Percentiles rank a stretch among this genome's conserved stretches.
phyloP scores from a whole-genome alignment of 2,329 filamentous ascomycete genomes.

The Fusarium lateritium region DNA sequence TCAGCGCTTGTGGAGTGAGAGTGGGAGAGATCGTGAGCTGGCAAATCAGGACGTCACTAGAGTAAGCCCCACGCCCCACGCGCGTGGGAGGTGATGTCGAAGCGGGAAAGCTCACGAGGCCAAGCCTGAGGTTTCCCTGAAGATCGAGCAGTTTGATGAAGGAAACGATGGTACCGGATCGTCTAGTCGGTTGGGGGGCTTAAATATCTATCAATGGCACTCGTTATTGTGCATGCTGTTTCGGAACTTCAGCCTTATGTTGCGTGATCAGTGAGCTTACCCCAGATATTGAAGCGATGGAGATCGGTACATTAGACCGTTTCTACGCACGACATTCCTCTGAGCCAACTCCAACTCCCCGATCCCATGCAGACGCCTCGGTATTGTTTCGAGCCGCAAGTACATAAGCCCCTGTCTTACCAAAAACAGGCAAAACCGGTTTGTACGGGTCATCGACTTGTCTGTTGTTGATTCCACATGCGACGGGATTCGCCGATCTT shows the following conservation, averaged over 20 bases:
- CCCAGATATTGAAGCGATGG: slow-evolving; percentile 31
- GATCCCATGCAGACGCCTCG: slow-evolving; percentile 17
- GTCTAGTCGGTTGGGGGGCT: slow-evolving; percentile 16
- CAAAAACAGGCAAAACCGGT: slow-evolving; percentile 22
- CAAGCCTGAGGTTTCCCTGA: slow-evolving; percentile 23
- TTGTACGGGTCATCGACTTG: slow-evolving; percentile 44
- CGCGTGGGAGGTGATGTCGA: slow-evolving; percentile 45
- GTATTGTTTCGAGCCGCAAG: slow-evolving; percentile 18
- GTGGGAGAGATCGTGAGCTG: slow-evolving; percentile 47
- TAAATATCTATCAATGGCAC: slow-evolving; percentile 31
- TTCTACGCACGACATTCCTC: slow-evolving; percentile 15
- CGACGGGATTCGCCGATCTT: slow-evolving; percentile 38
- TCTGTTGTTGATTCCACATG: slow-evolving; percentile 24
- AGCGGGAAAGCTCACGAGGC: slow-evolving; percentile 44
- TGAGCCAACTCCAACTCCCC: background rate
- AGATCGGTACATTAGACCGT: slow-evolving; percentile 29
- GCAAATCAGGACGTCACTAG: slow-evolving; percentile 47
- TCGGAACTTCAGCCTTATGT: slow-evolving; percentile 40
- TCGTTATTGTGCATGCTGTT: slow-evolving; percentile 23
- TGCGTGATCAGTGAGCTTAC: slow-evolving; percentile 39
- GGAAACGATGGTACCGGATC: slow-evolving; percentile 6
- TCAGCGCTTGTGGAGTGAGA: slow-evolving; percentile 51
- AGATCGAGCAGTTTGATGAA: slow-evolving; percentile 5
- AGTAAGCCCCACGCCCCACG: slow-evolving; percentile 49
- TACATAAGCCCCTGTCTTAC: slow-evolving; percentile 2